Conservation (phyloP, 352 stramenopile species). For the Labyrinthula sp. region DNA sequence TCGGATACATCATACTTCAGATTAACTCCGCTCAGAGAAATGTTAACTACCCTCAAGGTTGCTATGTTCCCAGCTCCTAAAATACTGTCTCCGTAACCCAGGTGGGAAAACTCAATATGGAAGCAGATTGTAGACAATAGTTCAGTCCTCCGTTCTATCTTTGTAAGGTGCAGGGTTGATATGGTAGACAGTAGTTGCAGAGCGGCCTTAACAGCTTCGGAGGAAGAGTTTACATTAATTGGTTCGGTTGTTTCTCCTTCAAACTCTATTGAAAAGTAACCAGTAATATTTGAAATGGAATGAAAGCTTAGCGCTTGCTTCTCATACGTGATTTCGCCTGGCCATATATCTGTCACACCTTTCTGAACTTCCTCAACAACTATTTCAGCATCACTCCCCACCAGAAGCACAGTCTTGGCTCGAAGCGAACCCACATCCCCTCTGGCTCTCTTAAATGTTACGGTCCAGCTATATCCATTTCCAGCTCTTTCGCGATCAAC, state of each 20-base stretch:
- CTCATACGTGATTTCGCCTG: conserved; percentile 16
- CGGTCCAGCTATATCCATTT: conserved; percentile 47
- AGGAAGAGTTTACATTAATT: conserved; percentile 41
- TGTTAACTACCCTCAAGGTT: neutral
- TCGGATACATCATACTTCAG: conserved; percentile 3
- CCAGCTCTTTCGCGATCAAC: conserved; percentile 37
- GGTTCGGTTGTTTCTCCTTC: conserved; percentile 33
- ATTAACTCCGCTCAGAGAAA: neutral
- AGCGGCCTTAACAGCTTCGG: conserved; percentile 66
- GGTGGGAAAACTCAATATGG: conserved; percentile 73
- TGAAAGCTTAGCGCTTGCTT: conserved; percentile 13
- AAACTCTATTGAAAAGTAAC: conserved; percentile 20
- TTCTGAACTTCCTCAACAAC: conserved; percentile 5
- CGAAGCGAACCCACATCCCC: conserved; percentile 30
- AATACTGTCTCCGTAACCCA: conserved; percentile 62
- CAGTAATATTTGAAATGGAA: conserved; percentile 12
- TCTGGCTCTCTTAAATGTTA: conserved; percentile 45
- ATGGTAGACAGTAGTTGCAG: conserved; percentile 63
- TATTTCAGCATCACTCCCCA: conserved; percentile 11
- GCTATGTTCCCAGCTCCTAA: conserved; percentile 54
- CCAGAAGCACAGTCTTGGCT: conserved; percentile 7
- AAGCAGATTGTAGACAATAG: no score
- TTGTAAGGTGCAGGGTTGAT: conserved; percentile 56
- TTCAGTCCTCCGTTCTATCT: neutral
- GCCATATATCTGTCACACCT: conserved; percentile 7